Evolutionary conservation across 1,284 basidiomycete species (phyloP).

Genomic region (Ceratobasidium sp.): DNA sequence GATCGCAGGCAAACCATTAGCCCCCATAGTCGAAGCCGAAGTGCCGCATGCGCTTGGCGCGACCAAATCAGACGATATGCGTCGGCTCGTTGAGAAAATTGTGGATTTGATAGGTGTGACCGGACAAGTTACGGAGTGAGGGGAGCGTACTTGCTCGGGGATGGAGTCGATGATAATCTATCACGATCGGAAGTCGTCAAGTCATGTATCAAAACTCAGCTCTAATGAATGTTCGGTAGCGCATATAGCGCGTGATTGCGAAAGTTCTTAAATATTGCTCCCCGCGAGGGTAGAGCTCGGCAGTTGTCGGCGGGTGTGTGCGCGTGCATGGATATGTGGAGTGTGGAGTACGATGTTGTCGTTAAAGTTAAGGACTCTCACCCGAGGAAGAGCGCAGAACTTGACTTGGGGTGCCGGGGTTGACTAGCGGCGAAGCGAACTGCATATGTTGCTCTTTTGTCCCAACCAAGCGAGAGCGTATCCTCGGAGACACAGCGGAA

Average conservation of each 20-base stretch:
- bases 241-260: constrained; percentile 2
- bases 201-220: neutral
- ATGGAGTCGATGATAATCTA: neutral
- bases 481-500: too few relatives aligned
- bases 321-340: too few relatives aligned
- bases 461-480: too few relatives aligned
- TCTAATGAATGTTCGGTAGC: neutral
- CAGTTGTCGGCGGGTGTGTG: too few relatives aligned
- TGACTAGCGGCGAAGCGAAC: too few relatives aligned
- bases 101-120: constrained; percentile 60
- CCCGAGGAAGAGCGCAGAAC: neutral
- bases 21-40: constrained; percentile 61
- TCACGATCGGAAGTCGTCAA: neutral
- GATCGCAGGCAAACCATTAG: constrained; percentile 71
- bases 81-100: constrained; percentile 72
- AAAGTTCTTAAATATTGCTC: neutral
- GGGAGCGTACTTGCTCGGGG: neutral
- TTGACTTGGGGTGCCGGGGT: too few relatives aligned
- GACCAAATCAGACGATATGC: constrained; percentile 78
- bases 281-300: too few relatives aligned
- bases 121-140: constrained; percentile 31
- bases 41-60: constrained; percentile 81
- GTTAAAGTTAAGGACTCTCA: neutral
- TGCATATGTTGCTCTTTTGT: too few relatives aligned
- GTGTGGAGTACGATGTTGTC: too few relatives aligned